phyloP scores from a whole-genome alignment of 345 rosid genomes.

The Zanthoxylum bungeanum region DNA sequence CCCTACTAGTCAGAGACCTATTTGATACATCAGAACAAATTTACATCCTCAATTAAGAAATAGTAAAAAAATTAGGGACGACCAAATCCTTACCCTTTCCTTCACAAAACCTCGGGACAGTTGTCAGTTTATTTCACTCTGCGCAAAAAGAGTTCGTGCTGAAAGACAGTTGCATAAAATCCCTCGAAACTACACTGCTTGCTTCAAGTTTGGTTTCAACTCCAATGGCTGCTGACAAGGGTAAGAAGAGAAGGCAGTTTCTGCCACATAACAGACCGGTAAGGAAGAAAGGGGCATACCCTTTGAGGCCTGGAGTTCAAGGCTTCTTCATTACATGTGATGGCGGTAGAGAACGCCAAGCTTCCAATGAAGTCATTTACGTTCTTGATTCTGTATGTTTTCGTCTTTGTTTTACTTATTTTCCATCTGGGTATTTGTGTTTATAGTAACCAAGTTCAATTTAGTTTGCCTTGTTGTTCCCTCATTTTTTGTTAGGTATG shows the following conservation, averaged over 20 bases:
- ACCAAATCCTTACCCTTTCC: too few species aligned
- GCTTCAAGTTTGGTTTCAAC: not conserved
- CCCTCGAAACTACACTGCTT: too few species aligned
- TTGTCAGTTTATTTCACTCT: too few species aligned
- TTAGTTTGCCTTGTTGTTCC: not conserved
- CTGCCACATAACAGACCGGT: constrained; percentile 77
- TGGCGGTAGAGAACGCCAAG: constrained; percentile 90
- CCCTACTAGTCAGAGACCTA: too few species aligned
- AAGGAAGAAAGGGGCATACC: constrained; percentile 85
- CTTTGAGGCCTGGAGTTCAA: constrained; percentile 75
- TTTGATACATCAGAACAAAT: too few species aligned
- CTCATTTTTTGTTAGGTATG: not conserved
- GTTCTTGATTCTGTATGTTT: constrained; percentile 76
- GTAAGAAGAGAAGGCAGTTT: constrained; percentile 77
- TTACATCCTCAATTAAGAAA: too few species aligned
- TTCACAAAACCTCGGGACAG: too few species aligned
- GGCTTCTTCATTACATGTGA: constrained; percentile 94
- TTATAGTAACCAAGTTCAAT: not conserved
- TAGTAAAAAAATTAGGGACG: too few species aligned
- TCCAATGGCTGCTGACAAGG: constrained; percentile 20
- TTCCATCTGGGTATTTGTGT: constrained; percentile 13
- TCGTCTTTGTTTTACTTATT: not conserved
- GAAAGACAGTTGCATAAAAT: too few species aligned
- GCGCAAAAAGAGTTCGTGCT: too few species aligned
- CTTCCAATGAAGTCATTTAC: constrained; percentile 73